Evolutionary conservation across 805 yeast genomes (phyloP).

Genomic region (Jamesozyma jinghongensis): DNA sequence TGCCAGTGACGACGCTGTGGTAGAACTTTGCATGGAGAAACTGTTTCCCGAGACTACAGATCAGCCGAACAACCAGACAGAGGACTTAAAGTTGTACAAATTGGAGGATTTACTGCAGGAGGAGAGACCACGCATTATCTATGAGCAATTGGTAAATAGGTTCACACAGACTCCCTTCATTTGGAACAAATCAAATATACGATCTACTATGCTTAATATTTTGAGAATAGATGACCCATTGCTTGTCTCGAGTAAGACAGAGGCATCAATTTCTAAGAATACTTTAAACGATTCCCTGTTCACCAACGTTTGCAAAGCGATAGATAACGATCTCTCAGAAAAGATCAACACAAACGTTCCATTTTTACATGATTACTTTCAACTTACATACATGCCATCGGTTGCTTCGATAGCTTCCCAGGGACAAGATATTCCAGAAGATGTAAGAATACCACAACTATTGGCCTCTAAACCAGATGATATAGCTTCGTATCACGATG

Average conservation of each 20-base stretch:
- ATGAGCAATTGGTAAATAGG: constrained; percentile 23
- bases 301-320: constrained; percentile 6
- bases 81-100: no score
- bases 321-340: constrained; percentile 1
- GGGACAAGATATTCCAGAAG: constrained; percentile 11
- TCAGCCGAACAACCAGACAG: no score
- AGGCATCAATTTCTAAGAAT: constrained; percentile 1
- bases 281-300: constrained; percentile 17
- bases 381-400: constrained; percentile 12
- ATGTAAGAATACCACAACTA: constrained; percentile 14
- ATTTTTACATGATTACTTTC: constrained; percentile 16
- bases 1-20: no score
- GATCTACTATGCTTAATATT: constrained; percentile 20
- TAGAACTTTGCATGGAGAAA: no score
- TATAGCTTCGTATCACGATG: constrained; percentile 18
- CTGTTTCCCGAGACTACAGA: no score
- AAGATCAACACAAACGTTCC: constrained; percentile 1
- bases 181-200: constrained; percentile 24
- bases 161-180: constrained; percentile 17
- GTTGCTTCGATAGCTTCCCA: constrained; percentile 11
- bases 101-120: constrained; percentile 15
- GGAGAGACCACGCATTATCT: constrained; percentile 26
- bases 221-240: constrained; percentile 13
- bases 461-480: constrained; percentile 7
- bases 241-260: not conserved